phyloP scores from a whole-genome alignment of 225 moss, liverwort and hornwort genomes.

The Physcomitrellopsis africana region DNA sequence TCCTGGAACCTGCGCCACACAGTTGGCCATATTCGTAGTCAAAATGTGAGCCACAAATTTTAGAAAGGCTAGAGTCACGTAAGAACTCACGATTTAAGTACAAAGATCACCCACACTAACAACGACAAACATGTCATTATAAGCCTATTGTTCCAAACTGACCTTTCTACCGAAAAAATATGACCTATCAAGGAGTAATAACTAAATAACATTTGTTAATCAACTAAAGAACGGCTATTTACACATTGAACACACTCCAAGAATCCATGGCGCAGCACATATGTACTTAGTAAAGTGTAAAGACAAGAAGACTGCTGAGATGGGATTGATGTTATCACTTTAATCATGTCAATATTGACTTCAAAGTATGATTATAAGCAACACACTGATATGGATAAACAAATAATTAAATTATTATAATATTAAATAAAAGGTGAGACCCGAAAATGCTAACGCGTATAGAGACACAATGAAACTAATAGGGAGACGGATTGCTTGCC shows the following conservation, averaged over 20 bases:
- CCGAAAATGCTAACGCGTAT: background rate
- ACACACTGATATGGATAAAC: background rate
- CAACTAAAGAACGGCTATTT: background rate
- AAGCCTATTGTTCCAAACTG: background rate
- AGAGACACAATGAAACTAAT: conserved; percentile 18
- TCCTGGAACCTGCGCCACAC: conserved; percentile 66
- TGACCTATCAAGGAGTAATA: background rate
- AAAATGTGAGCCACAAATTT: conserved; percentile 1
- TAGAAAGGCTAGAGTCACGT: conserved; percentile 11
- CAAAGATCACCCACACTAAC: background rate
- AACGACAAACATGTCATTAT: conserved; percentile 6
- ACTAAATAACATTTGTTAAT: background rate
- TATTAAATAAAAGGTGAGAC: background rate
- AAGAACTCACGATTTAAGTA: background rate
- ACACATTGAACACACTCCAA: background rate
- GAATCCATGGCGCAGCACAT: background rate
- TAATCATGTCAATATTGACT: background rate
- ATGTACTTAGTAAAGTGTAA: conserved; percentile 1
- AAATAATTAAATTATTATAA: no score
- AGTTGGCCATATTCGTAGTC: conserved; percentile 17
- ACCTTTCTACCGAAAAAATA: background rate
- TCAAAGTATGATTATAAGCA: background rate
- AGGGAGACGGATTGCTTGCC: conserved; percentile 32
- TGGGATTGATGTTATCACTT: conserved; percentile 1
- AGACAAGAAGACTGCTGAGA: background rate